Evolutionary conservation across 2,329 filamentous ascomycete species (phyloP), one percentile per base, ranked within the genome.

Genomic region (Diplodia intermedia): DNA sequence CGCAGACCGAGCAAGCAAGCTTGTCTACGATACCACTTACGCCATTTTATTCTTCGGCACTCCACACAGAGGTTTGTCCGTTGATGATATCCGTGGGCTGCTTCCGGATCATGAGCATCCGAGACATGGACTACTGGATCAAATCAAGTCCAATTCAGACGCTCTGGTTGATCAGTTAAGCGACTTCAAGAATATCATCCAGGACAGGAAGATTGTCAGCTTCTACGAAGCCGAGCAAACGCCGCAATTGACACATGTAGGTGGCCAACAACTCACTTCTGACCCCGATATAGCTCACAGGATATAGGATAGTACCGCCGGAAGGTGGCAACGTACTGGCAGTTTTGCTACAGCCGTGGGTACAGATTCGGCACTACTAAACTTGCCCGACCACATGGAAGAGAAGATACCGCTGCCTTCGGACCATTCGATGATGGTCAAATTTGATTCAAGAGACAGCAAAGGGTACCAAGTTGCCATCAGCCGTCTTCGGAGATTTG

Each of bases 151-250:
- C 1, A 43, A 47, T 4, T 60, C 55, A 8, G 55, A 60, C 2
- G 0, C 15, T 4, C 71, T 77, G 1, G 50, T 53, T 15, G 57
- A 56, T 52, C 74, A 76, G 33, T 67, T 75, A 1, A 67, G 47
- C 0, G 71, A 73, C 43, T 77, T 77, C 56, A 75, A 71, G 56
- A 74, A 77, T 54, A 50, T 75, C 55, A 70, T 75, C 43, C 67
- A 71, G 18, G 73, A 76, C 49, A 68, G 73, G 1, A 76, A 75
- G 63, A 71, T 77, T 38, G 68, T 75, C 36, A 76, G 71, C 68
- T 77, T 77, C 63, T 77, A 73, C 47, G 74, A 77, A 65, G 74
- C 69, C 14, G n/a, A 68, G 20, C 73, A 74, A 50, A 75, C 74
- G 1, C 69, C 67, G 55, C 67, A 68, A 55, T 54, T 76, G 12